Conservation (phyloP, 176 grass and related monocot species). For the Carex pumila region DNA sequence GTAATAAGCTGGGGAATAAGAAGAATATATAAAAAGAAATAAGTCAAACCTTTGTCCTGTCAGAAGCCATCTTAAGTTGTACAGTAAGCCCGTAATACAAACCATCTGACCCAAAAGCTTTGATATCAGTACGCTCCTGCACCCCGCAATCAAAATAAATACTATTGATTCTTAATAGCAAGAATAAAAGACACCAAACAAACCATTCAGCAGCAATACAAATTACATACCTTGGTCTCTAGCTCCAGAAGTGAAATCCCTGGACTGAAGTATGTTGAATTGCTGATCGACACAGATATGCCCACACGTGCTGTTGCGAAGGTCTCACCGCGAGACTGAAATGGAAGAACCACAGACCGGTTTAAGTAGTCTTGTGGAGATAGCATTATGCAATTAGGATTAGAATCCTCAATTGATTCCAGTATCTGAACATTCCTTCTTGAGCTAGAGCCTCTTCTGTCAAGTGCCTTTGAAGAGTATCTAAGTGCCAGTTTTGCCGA, state of each 20-base stretch:
- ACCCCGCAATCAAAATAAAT: constrained; percentile 12
- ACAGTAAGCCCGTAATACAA: constrained; percentile 87
- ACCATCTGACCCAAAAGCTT: constrained; percentile 80
- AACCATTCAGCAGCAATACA: constrained; percentile 17
- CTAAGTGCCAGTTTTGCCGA: constrained; percentile 81
- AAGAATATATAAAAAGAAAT: neutral
- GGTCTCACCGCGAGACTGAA: constrained; percentile 47
- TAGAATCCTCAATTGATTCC: constrained; percentile 74
- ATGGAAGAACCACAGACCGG: constrained; percentile 35
- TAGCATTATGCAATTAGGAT: constrained; percentile 70
- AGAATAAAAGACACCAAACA: constrained; percentile 6
- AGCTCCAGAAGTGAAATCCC: constrained; percentile 91
- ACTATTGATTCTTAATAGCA: neutral
- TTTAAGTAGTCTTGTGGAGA: constrained; percentile 91
- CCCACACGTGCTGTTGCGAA: constrained; percentile 58
- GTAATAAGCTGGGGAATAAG: neutral
- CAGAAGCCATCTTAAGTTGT: constrained; percentile 95
- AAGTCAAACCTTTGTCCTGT: constrained; percentile 84
- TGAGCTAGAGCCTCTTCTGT: constrained; percentile 43
- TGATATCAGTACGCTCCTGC: constrained; percentile 80
- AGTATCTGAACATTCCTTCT: constrained; percentile 65
- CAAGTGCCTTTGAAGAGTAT: constrained; percentile 81
- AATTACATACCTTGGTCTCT: constrained; percentile 69
- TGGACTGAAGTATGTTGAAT: constrained; percentile 58
- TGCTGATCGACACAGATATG: constrained; percentile 60